Percentiles rank a stretch among this genome's conserved stretches.
Conservation (phyloP, 1,284 basidiomycete species). For the Quambalaria eucalypti region DNA sequence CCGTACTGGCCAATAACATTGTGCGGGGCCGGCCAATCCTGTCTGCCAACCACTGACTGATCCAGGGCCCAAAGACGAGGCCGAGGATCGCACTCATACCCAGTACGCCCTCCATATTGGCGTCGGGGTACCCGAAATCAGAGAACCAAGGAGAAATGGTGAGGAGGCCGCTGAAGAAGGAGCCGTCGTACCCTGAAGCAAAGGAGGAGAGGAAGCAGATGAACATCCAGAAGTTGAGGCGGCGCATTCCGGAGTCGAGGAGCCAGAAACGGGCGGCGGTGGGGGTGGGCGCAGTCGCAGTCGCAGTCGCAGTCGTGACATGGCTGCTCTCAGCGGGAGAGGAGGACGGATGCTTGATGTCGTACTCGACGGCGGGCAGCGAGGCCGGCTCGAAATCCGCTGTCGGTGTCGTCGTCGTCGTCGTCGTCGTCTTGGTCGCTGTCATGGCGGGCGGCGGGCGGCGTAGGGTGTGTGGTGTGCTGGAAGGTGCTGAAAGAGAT, state of each 20-base stretch:
- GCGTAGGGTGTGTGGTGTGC: too few species aligned
- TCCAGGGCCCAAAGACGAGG: not conserved
- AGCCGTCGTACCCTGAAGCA: slow-evolving; percentile 6
- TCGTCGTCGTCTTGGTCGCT: too few species aligned
- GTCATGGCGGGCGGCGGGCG: too few species aligned
- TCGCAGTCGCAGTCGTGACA: too few species aligned
- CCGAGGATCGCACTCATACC: not conserved
- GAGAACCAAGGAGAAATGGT: not conserved
- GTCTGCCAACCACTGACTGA: not conserved
- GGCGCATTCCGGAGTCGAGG: slow-evolving; percentile 3
- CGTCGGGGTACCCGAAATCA: not conserved
- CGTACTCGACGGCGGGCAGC: too few species aligned
- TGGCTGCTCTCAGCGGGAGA: too few species aligned
- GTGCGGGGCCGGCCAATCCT: not conserved
- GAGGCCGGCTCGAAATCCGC: too few species aligned
- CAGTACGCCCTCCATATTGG: not conserved
- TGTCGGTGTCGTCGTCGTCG: too few species aligned
- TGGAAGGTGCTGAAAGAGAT: too few species aligned
- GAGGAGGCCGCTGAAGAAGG: slow-evolving; percentile 6
- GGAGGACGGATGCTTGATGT: too few species aligned
- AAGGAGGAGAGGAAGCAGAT: slow-evolving; percentile 1
- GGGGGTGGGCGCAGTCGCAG: too few species aligned
- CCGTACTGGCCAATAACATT: not conserved
- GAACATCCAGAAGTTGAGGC: slow-evolving; percentile 9
- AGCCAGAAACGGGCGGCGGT: too few species aligned